Evolutionary conservation across 805 yeast genomes (phyloP).

Genomic region (Kodamaea leandrae): DNA sequence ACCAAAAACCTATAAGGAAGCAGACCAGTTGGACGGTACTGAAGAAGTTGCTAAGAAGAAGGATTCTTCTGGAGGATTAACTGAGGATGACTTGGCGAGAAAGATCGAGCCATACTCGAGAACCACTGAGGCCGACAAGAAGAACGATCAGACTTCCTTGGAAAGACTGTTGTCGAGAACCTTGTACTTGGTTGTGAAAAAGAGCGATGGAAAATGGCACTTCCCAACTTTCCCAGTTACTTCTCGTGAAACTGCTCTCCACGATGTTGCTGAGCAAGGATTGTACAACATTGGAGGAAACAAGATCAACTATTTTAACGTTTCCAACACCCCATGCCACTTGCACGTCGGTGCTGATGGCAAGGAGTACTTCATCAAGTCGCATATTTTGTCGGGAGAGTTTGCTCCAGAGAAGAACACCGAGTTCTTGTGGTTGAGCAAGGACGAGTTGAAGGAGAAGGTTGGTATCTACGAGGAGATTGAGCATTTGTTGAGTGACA

Average conservation of each 20-base stretch:
- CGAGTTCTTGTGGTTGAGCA: conserved; percentile 80
- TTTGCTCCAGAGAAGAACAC: conserved; percentile 46
- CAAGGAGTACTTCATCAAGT: conserved; percentile 72
- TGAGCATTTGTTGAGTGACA: conserved; percentile 45
- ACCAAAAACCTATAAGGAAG: conserved; percentile 58
- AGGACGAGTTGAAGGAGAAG: conserved; percentile 63
- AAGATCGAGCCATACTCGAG: conserved; percentile 71
- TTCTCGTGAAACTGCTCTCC: conserved; percentile 48
- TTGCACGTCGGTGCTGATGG: conserved; percentile 33
- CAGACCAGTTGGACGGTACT: conserved; percentile 23
- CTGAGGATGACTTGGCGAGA: conserved; percentile 55
- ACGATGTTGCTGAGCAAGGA: conserved; percentile 72
- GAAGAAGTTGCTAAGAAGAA: conserved; percentile 11
- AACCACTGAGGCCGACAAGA: conserved; percentile 70
- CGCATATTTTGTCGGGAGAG: conserved; percentile 83
- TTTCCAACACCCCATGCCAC: conserved; percentile 86
- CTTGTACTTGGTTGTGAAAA: conserved; percentile 67
- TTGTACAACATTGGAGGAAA: conserved; percentile 70
- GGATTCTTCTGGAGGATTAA: conserved; percentile 18
- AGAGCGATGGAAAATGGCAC: conserved; percentile 53
- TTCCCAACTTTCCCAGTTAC: conserved; percentile 54
- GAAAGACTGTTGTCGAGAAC: conserved; percentile 81
- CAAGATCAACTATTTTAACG: conserved; percentile 79
- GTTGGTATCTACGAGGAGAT: conserved; percentile 61
- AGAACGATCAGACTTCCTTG: conserved; percentile 60